Conservation (phyloP, 345 rosid species). For the Physaria fendleri region DNA sequence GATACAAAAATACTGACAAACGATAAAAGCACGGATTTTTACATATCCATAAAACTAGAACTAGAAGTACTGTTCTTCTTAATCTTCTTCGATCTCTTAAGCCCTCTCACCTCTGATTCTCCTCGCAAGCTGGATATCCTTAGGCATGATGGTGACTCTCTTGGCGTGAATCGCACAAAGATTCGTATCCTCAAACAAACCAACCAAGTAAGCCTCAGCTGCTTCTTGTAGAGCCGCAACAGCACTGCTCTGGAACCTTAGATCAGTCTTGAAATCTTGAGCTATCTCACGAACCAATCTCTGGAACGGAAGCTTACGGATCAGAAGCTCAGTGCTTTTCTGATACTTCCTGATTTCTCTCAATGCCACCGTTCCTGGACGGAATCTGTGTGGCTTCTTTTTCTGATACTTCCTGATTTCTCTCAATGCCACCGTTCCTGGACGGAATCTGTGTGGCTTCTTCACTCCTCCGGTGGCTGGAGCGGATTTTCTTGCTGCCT, state of each 20-base stretch:
- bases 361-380: no score
- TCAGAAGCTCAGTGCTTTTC: constrained; percentile 47
- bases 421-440: constrained; percentile 45
- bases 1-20: no score
- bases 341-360: constrained; percentile 54
- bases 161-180: constrained; percentile 51
- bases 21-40: no score
- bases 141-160: constrained; percentile 53
- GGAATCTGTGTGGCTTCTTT: no score
- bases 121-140: constrained; percentile 51
- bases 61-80: no score
- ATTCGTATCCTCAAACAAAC: constrained; percentile 46
- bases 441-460: constrained; percentile 55
- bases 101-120: constrained; percentile 53
- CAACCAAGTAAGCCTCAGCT: constrained; percentile 48
- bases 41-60: no score
- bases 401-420: no score
- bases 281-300: constrained; percentile 53
- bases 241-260: constrained; percentile 56
- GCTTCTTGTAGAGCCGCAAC: constrained; percentile 52
- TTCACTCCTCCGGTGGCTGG: constrained; percentile 61
- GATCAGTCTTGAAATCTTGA: constrained; percentile 54
- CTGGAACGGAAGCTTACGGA: constrained; percentile 53
- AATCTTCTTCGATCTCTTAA: no score
- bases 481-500: constrained; percentile 47